Evolutionary conservation across 805 yeast genomes (phyloP), one percentile per base, ranked within the genome.

Genomic region (Zygotorulaspora chibaensis): DNA sequence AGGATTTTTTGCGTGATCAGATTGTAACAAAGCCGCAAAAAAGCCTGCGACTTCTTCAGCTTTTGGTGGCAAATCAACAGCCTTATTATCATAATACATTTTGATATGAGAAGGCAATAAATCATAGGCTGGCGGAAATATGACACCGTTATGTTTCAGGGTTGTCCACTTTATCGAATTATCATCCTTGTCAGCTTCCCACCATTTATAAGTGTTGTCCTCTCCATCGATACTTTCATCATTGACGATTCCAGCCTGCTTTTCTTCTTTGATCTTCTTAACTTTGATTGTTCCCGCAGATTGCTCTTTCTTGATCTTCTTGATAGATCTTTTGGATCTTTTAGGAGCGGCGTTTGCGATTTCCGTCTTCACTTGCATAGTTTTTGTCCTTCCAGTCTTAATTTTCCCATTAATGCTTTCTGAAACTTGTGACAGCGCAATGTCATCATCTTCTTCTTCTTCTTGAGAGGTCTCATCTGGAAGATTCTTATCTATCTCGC

Each of bases 41-140:
- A 89, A 91, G 0, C 96, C 97, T 0, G 97, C 98, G 29, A 91
- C 96, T 65, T 91, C 98, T 67, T 91, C 99, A 2, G 96, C 97
- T 45, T 74, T 85, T 1, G 71, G 68, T 1, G 96, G 91, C 47
- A 91, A 71, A 25, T 71, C 71, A 0, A 90, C 90, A 0, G 93
- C 86, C 53, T 77, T 74, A 0, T 87, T 87, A 54, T 84, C 84
- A 58, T 91, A 90, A 47, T 78, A 74, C 43, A 91, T 56, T 59
- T 84, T 87, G 33, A 90, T 85, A 57, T 79, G 75, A 4, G 77
- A 69, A 0, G 98, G 98, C 36, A 91, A 68, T 2, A 93, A 89
- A 60, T 84, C 90, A 63, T 91, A 91, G 2, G 80, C 84, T 0
- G 98, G 97, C 2, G 99, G 97, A 58, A 91, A 91, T 27, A 90